Conservation (phyloP, 2,329 filamentous ascomycete genomes). For the Penicillium sp. region DNA sequence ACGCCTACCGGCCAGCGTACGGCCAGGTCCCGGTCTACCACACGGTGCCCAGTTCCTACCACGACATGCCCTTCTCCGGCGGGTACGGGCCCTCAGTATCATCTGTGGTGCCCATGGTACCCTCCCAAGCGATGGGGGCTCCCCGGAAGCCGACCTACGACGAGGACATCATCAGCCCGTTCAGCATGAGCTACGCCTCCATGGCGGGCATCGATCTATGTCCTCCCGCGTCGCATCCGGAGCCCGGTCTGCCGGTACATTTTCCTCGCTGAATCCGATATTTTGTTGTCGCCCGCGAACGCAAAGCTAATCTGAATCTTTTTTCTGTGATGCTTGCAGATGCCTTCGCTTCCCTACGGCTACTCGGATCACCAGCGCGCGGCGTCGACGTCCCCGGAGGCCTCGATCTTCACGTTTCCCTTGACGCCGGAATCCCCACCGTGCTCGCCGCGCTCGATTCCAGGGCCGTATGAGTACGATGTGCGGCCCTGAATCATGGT, state of each 20-base stretch:
- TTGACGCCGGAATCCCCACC: constrained; percentile 43
- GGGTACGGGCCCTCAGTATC: constrained; percentile 43
- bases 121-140: constrained; percentile 45
- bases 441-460: constrained; percentile 40
- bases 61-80: constrained; percentile 35
- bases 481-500: constrained; percentile 13
- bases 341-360: constrained; percentile 30
- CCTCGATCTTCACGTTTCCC: constrained; percentile 40
- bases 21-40: constrained; percentile 37
- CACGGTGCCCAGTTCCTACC: constrained; percentile 31
- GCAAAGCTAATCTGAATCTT: constrained; percentile 22
- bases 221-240: constrained; percentile 35
- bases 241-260: constrained; percentile 46
- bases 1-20: constrained; percentile 42
- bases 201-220: constrained; percentile 57
- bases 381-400: constrained; percentile 42
- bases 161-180: constrained; percentile 57
- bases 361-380: constrained; percentile 42
- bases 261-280: constrained; percentile 38
- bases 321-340: constrained; percentile 18
- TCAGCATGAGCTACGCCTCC: constrained; percentile 59
- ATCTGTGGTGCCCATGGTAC: constrained; percentile 46
- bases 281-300: constrained; percentile 23
- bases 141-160: constrained; percentile 52
- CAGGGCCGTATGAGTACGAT: constrained; percentile 27